Percentiles rank a stretch among this genome's conserved stretches.
Conservation (phyloP, 2,329 filamentous ascomycete genomes). For the Simplicillium aogashimaense region DNA sequence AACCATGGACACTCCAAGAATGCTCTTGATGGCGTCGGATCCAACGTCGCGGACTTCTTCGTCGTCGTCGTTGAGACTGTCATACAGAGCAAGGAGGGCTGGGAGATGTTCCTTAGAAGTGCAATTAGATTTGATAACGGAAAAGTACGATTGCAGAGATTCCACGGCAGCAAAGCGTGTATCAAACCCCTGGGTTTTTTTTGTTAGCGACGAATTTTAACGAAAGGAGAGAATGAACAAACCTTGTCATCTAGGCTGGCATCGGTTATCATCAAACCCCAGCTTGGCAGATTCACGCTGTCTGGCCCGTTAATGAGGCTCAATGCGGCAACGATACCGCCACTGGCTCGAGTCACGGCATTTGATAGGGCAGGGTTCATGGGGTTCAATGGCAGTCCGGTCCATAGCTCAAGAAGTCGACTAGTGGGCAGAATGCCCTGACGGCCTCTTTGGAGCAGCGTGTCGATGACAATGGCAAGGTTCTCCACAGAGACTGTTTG, state of each 20-base stretch:
- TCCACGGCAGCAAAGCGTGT: conserved; percentile 49
- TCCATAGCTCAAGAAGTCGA: conserved; percentile 30
- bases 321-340: conserved; percentile 29
- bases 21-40: conserved; percentile 33
- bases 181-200: conserved; percentile 45
- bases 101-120: conserved; percentile 33
- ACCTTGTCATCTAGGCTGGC: conserved; percentile 40
- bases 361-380: conserved; percentile 40
- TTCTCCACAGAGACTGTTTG: conserved; percentile 36
- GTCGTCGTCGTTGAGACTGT: conserved; percentile 79
- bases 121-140: conserved; percentile 9
- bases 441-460: conserved; percentile 18
- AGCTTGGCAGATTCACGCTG: conserved; percentile 19
- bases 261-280: conserved; percentile 40
- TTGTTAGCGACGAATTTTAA: neutral
- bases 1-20: conserved; percentile 35
- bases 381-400: conserved; percentile 21
- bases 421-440: conserved; percentile 19
- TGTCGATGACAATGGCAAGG: conserved; percentile 34
- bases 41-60: conserved; percentile 71
- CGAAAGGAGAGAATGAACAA: conserved; percentile 9
- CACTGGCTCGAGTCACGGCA: conserved; percentile 36
- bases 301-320: conserved; percentile 10
- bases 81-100: conserved; percentile 58
- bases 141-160: conserved; percentile 44